Evolutionary conservation across 2,329 filamentous ascomycete species (phyloP).

Genomic region (Trichoderma oligosporum): DNA sequence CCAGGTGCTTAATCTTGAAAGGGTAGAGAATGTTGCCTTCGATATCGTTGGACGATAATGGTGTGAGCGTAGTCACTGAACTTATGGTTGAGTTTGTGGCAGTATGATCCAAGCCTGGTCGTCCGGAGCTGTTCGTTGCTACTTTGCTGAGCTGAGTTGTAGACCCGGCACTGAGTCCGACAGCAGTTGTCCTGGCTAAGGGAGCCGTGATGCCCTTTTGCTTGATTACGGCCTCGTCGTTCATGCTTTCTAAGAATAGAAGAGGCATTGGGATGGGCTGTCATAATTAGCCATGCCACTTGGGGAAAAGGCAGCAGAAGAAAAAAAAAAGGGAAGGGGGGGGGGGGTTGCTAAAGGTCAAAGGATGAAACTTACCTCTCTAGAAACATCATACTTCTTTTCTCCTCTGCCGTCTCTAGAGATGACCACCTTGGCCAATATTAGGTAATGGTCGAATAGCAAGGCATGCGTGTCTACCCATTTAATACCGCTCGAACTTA

Average conservation of each 20-base stretch:
- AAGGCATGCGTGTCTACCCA: slow-evolving; percentile 94
- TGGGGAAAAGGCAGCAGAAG: not conserved
- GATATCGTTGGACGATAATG: slow-evolving; percentile 56
- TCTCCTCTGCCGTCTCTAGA: slow-evolving; percentile 66
- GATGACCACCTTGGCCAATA: slow-evolving; percentile 76
- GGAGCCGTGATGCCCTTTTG: slow-evolving; percentile 68
- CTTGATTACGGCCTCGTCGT: slow-evolving; percentile 87
- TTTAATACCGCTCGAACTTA: slow-evolving; percentile 82
- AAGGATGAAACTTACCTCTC: slow-evolving; percentile 56
- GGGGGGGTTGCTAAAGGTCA: no score
- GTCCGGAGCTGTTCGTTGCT: slow-evolving; percentile 47
- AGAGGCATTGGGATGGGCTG: slow-evolving; percentile 94
- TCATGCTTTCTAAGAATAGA: slow-evolving; percentile 84
- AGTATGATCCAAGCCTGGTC: slow-evolving; percentile 62
- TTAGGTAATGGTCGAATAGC: slow-evolving; percentile 94
- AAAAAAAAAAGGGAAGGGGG: not conserved
- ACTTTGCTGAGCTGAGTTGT: slow-evolving; percentile 57
- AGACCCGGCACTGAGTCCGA: slow-evolving; percentile 57
- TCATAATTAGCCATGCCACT: slow-evolving; percentile 27
- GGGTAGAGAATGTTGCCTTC: slow-evolving; percentile 87
- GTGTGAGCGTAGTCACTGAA: slow-evolving; percentile 43
- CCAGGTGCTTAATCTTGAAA: slow-evolving; percentile 92
- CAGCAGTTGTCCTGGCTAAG: slow-evolving; percentile 55
- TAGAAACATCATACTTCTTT: slow-evolving; percentile 91
- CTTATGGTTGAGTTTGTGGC: slow-evolving; percentile 63